Evolutionary conservation across 164 flowering plant species (phyloP).

Genomic region (Dillenia turbinata): DNA sequence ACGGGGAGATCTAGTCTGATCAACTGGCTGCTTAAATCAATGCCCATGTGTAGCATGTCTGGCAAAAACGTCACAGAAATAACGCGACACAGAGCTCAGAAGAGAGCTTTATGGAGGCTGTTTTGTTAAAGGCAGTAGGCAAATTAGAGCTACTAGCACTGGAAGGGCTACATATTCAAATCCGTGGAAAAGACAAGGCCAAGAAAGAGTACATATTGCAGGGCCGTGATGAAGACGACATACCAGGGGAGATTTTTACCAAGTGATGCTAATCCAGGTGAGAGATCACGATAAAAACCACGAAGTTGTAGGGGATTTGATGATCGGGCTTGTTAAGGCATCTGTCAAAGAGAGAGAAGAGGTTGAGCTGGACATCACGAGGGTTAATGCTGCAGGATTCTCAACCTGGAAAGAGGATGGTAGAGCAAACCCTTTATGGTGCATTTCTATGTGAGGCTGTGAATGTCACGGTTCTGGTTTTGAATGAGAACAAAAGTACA

Average conservation of each 20-base stretch:
- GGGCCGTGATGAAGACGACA: neutral
- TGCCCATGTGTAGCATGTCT: slow-evolving; percentile 3
- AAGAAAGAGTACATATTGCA: neutral
- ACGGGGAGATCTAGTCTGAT: slow-evolving; percentile 4
- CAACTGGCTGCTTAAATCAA: slow-evolving; percentile 14
- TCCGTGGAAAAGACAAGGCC: slow-evolving; percentile 3
- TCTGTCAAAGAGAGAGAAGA: slow-evolving; percentile 5
- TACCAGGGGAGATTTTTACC: neutral
- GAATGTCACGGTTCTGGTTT: neutral
- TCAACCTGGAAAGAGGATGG: neutral
- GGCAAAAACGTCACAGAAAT: neutral
- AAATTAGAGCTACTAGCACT: slow-evolving; percentile 13
- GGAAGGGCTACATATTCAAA: slow-evolving; percentile 14
- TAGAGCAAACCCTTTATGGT: slow-evolving; percentile 14
- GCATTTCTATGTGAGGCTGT: slow-evolving; percentile 6
- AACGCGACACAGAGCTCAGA: neutral
- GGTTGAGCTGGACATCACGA: slow-evolving; percentile 10
- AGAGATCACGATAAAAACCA: slow-evolving; percentile 11
- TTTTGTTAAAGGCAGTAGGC: slow-evolving; percentile 8
- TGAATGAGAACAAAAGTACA: too few relatives aligned
- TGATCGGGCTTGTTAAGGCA: slow-evolving; percentile 23
- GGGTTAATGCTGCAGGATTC: slow-evolving; percentile 22
- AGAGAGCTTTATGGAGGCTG: slow-evolving; percentile 14
- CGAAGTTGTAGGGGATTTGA: slow-evolving; percentile 13
- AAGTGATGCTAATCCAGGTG: slow-evolving; percentile 18